These are phyloP conservation scores for Pseudozyma thailandica DNA, from an alignment of 1,284 basidiomycete genomes.

Conservation along the genomic window DNA sequence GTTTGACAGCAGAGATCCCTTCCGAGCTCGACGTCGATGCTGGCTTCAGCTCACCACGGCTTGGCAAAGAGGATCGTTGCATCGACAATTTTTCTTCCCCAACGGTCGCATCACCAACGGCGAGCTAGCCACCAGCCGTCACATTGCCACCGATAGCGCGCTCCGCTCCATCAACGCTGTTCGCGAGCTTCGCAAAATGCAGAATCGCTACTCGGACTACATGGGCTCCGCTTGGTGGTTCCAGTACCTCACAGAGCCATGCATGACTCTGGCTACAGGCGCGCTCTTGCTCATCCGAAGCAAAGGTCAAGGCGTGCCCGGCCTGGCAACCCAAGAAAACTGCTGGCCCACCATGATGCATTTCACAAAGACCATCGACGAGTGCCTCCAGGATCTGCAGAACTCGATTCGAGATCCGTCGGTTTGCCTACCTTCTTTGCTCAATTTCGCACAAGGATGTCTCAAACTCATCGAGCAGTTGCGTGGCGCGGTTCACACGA, in stretches of 20 bases:
- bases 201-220: conserved; percentile 40
- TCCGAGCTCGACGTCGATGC: conserved; percentile 35
- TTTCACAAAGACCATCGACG: conserved; percentile 33
- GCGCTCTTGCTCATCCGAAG: conserved; percentile 42
- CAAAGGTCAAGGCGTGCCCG: conserved; percentile 38
- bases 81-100: conserved; percentile 45
- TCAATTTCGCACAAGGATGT: conserved; percentile 34
- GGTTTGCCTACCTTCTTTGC: conserved; percentile 20
- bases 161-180: conserved; percentile 33
- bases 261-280: conserved; percentile 49
- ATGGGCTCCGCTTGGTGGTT: conserved; percentile 46
- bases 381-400: conserved; percentile 31
- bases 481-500: conserved; percentile 23
- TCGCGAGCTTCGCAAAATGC: conserved; percentile 27
- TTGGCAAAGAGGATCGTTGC: conserved; percentile 41
- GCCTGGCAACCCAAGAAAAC: conserved; percentile 19
- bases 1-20: conserved; percentile 34
- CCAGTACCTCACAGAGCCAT: conserved; percentile 49
- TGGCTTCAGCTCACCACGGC: conserved; percentile 42
- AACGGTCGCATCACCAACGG: conserved; percentile 50
- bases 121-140: conserved; percentile 41
- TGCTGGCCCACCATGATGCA: conserved; percentile 46
- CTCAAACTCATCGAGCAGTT: conserved; percentile 33
- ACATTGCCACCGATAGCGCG: conserved; percentile 40
- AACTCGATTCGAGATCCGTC: conserved; percentile 17